A percentile compares a stretch with the other conserved stretches of the same genome.
phyloP scores from a whole-genome alignment of 164 flowering plant genomes.

The Litsea cubeba region DNA sequence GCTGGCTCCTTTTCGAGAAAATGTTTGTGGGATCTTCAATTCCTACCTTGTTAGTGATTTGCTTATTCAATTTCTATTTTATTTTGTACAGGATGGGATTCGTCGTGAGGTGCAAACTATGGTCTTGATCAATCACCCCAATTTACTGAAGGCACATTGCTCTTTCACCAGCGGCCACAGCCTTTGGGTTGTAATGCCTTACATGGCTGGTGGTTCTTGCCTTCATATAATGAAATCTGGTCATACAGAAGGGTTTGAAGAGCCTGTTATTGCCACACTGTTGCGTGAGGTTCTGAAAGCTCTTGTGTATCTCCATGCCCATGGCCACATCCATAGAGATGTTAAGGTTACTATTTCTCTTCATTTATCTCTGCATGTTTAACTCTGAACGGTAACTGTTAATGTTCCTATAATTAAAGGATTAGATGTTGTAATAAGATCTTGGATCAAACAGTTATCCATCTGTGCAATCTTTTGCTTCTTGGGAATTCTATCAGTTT shows the following conservation, averaged over 20 bases:
- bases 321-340: conserved; percentile 95
- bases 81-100: conserved; percentile 39
- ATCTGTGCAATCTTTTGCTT: background rate
- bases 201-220: conserved; percentile 95
- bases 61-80: background rate
- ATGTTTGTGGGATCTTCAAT: too few species aligned
- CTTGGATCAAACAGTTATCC: background rate
- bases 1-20: too few species aligned
- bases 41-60: background rate
- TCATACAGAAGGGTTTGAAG: conserved; percentile 84
- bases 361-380: background rate
- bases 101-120: conserved; percentile 83
- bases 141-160: conserved; percentile 70
- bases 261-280: conserved; percentile 77
- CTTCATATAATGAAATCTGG: conserved; percentile 84
- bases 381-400: too few species aligned
- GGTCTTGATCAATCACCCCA: conserved; percentile 78
- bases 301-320: conserved; percentile 85
- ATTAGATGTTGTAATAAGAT: too few species aligned
- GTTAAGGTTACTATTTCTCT: conserved; percentile 59
- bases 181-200: conserved; percentile 70
- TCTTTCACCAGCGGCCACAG: conserved; percentile 26
- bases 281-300: conserved; percentile 79
- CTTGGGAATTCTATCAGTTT: background rate
- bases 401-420: too few species aligned